phyloP scores from a whole-genome alignment of 2,329 filamentous ascomycete species.

The Talaromyces piceae region DNA sequence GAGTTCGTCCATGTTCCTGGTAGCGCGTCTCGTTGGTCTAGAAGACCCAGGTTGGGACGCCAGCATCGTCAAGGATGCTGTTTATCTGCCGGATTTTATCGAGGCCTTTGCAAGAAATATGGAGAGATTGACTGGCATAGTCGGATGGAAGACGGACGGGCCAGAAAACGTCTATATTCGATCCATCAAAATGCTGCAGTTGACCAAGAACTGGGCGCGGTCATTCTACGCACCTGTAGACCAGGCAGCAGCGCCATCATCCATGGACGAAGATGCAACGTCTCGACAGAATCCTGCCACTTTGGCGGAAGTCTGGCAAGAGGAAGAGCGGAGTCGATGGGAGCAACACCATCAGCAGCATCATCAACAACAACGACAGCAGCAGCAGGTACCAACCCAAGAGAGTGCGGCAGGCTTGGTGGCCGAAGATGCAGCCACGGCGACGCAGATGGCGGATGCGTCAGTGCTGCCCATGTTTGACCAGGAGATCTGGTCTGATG shows the following conservation, averaged over 20 bases:
- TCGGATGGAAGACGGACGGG: constrained; percentile 2
- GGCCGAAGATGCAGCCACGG: not conserved
- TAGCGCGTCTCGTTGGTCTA: constrained; percentile 2
- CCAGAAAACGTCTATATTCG: constrained; percentile 2
- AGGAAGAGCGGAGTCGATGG: not conserved
- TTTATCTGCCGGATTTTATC: constrained; percentile 3
- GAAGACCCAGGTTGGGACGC: constrained; percentile 8
- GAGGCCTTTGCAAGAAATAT: not conserved
- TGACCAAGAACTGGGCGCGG: not conserved
- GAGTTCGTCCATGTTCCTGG: constrained; percentile 1
- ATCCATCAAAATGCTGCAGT: not conserved
- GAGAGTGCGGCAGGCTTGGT: not conserved
- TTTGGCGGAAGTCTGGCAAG: not conserved
- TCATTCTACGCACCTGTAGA: not conserved
- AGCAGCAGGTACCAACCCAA: constrained; percentile 2
- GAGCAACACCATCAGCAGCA: not conserved
- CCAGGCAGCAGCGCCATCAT: not conserved
- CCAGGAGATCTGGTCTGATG: constrained; percentile 7
- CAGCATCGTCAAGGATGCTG: not conserved
- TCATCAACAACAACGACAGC: not conserved
- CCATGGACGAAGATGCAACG: not conserved
- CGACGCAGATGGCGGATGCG: not conserved
- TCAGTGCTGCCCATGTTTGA: constrained; percentile 9
- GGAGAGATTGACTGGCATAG: not conserved
- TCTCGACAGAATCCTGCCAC: not conserved